Evolutionary conservation across 225 moss, liverwort and hornwort species (phyloP).

Genomic region (Lunularia cruciata): DNA sequence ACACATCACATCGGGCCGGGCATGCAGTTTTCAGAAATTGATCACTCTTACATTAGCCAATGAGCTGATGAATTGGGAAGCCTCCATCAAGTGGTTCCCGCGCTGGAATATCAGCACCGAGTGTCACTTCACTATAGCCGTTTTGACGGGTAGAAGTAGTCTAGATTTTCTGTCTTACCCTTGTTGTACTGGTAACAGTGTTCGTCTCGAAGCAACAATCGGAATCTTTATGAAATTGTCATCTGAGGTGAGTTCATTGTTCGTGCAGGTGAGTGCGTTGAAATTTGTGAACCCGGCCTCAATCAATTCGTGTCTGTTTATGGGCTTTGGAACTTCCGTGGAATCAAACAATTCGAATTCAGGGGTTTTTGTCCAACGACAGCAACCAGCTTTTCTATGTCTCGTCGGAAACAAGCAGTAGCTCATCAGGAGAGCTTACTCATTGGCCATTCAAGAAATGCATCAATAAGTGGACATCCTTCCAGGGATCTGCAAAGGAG

Average conservation of each 20-base stretch:
- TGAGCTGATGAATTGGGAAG: too few relatives aligned
- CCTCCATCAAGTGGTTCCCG: too few relatives aligned
- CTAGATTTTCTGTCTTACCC: too few relatives aligned
- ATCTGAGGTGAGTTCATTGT: not conserved
- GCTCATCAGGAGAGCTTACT: slow-evolving; percentile 25
- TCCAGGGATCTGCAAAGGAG: slow-evolving; percentile 3
- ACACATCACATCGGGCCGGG: too few relatives aligned
- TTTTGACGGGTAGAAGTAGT: not conserved
- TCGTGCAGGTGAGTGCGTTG: not conserved
- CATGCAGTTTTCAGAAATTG: too few relatives aligned
- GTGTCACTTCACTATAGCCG: too few relatives aligned
- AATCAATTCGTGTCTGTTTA: not conserved
- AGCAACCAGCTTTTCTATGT: slow-evolving; percentile 11
- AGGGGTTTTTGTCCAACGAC: not conserved
- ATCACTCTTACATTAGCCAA: too few relatives aligned
- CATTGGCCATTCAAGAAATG: slow-evolving; percentile 2
- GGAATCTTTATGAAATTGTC: not conserved
- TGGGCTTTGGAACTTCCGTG: not conserved
- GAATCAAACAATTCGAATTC: not conserved
- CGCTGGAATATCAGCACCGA: too few relatives aligned
- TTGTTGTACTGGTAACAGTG: too few relatives aligned
- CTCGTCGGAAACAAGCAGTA: slow-evolving; percentile 20
- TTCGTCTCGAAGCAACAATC: too few relatives aligned
- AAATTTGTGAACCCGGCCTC: not conserved
- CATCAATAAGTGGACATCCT: slow-evolving; percentile 1